A percentile compares a stretch with the other conserved stretches of the same genome.
Evolutionary conservation across 2,329 filamentous ascomycete genomes (phyloP).

Genomic region (Penicillium aurantiogriseum): DNA sequence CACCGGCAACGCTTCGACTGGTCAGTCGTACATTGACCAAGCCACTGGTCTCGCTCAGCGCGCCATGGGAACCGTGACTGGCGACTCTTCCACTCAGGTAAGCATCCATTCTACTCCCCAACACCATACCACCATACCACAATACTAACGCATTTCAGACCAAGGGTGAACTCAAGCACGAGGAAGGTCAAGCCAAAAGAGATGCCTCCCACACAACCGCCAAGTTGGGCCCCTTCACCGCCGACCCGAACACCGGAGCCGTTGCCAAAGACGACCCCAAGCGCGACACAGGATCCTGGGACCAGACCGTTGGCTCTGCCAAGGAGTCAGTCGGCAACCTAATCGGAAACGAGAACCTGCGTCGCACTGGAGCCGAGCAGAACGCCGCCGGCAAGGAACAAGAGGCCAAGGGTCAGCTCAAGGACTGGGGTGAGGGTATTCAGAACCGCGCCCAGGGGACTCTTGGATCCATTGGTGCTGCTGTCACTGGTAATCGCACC

Average conservation of each 20-base stretch:
- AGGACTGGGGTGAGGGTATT: slow-evolving; percentile 68
- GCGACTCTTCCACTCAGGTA: slow-evolving; percentile 66
- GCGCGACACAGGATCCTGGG: slow-evolving; percentile 71
- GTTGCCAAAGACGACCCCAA: slow-evolving; percentile 70
- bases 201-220: slow-evolving; percentile 69
- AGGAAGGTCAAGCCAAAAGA: slow-evolving; percentile 62
- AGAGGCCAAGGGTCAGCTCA: slow-evolving; percentile 79
- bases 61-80: slow-evolving; percentile 69
- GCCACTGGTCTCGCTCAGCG: slow-evolving; percentile 72
- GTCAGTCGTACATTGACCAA: slow-evolving; percentile 73
- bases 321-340: slow-evolving; percentile 79
- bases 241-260: slow-evolving; percentile 65
- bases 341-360: slow-evolving; percentile 72
- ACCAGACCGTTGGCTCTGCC: slow-evolving; percentile 82
- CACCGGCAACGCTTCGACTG: slow-evolving; percentile 60
- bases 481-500: slow-evolving; percentile 66
- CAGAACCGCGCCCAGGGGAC: slow-evolving; percentile 67
- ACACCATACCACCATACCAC: background rate
- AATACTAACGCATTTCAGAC: slow-evolving; percentile 52
- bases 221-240: slow-evolving; percentile 70
- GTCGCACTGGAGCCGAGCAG: slow-evolving; percentile 71
- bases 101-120: background rate
- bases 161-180: slow-evolving; percentile 65
- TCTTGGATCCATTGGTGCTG: slow-evolving; percentile 69
- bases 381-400: slow-evolving; percentile 76